Base-by-base conservation (phyloP, 768 basidiomycete genomes). In the Harrya chromipes region DNA sequence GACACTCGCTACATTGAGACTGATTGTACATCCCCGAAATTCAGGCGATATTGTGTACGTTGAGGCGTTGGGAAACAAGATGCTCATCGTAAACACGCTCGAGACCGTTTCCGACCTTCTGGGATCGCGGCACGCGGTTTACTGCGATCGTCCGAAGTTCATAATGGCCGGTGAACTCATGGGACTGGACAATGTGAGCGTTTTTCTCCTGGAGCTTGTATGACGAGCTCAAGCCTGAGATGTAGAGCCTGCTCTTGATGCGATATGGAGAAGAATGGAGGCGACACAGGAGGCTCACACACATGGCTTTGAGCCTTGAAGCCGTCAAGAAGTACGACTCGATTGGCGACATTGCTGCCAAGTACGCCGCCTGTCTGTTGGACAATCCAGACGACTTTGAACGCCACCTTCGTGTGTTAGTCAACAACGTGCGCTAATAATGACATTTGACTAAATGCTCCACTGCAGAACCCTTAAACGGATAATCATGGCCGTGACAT, bases 151-250 rank as follows among this genome's bases (percentile, higher is more conserved):
- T 5, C 68, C 70, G 4, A 57, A 50, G 16, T 68, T 74, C 17
- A 60, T 62, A 0, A 68, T 75, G 43, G 66, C 64, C 7, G 68
- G 70, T 14, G 69, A 70, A 27, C 61, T 74, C 59, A 68, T 69
- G 61, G 56, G 56, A 6, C 40, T 67, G 52, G 52, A 46, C 29
- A 40, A 53, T 0, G 63, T 53, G 40, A 6, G 55, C 35, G n/a
- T n/a, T 24, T 34, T 39, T n/a, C 27, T 29, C 37, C 29, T 13
- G 1, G 19, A 34, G 19, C 8, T 10, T 14, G 4, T 10, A 23
- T 2, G 16, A 12, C 14, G 31, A 33, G 8, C 21, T 45, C 9
- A 41, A 31, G 4, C 2, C 20, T n/a, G 27, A 27, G 27, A 6
- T 9, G 11, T 33, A 68, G 65, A 60, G 58, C 29, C 59, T 65